Base-by-base conservation (phyloP, 2,329 filamentous ascomycete species). In the Meredithiella fracta region DNA sequence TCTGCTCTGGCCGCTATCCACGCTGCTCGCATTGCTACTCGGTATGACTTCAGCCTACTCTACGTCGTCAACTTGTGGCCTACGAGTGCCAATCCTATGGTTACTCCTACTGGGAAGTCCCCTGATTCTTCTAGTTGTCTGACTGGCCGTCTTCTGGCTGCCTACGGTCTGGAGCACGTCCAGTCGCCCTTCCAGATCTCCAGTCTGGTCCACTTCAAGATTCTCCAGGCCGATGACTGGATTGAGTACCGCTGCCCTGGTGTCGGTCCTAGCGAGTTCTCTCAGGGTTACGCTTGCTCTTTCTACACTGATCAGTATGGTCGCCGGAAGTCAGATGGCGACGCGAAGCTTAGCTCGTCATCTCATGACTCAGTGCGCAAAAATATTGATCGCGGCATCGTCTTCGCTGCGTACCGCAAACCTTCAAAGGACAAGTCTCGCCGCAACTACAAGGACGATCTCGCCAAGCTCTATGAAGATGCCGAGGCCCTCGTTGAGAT, bases 1-100 rank as follows among this genome's bases (percentile, higher is more conserved):
- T 73, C 72, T 14, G 67, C 71, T 17, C 66, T 70, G 0, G 76
- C 75, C 2, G 77, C 77, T 6, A 72, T 77, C 50, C 72, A 77
- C 63, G 74, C 75, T 6, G 75, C 76, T 1, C 69, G 74, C 31
- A 77, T 81, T 40, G 77, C 78, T 3, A 70, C 68, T 3, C 72
- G 73, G 54, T 78, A 78, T 63, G 70, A 76, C 54, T 79, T 81
- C 54, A 75, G 79, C 60, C 67, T 80, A 23, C 69, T 80, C 11
- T 81, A 80, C 60, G 71, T 80, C 29, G 72, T 79, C 60, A 79
- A 76, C 60, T 66, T 80, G 14, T 79, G 77, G 77, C 76, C 77
- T 2, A 68, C 63, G 38, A 60, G 63, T 38, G 44, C 51, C 1
- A 53, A 59, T 44, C 53, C 53, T 6, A n/a, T 56, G 40, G 40